A percentile compares a stretch with the other conserved stretches of the same genome.
These are phyloP conservation scores for Populus davidiana DNA, from an alignment of 345 rosid genomes.

Conservation along the genomic window DNA sequence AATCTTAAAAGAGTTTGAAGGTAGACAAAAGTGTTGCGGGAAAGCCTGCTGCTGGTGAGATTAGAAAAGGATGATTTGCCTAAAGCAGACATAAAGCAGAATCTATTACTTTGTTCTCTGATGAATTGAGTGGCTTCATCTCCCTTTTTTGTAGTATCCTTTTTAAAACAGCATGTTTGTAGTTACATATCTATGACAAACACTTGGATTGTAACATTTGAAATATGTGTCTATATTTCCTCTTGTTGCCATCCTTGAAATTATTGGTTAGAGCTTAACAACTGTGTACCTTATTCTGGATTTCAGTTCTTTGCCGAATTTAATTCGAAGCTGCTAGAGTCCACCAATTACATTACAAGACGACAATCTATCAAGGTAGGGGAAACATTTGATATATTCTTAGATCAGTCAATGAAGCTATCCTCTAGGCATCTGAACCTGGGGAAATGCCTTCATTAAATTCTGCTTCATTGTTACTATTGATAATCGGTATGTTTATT, in stretches of 20 bases:
- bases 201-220: neutral
- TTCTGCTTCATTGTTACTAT: neutral
- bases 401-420: neutral
- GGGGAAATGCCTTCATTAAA: neutral
- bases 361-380: constrained; percentile 92
- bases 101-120: neutral
- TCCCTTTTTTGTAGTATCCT: neutral
- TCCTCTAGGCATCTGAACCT: neutral
- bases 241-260: neutral
- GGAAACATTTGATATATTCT: neutral
- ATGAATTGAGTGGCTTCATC: neutral
- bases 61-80: neutral
- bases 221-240: neutral
- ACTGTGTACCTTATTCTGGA: constrained; percentile 13
- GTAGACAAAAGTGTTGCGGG: neutral
- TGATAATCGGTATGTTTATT: neutral
- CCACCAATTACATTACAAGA: constrained; percentile 86
- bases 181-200: neutral
- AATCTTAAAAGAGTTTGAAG: neutral
- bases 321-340: constrained; percentile 87
- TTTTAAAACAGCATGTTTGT: neutral
- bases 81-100: neutral
- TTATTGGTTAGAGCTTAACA: constrained; percentile 8
- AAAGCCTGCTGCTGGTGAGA: neutral
- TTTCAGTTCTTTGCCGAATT: constrained; percentile 84